Percentiles rank a stretch among this genome's conserved stretches.
These are phyloP conservation scores for Floccularia luteovirens DNA, from an alignment of 768 basidiomycete species.

Conservation along the genomic window DNA sequence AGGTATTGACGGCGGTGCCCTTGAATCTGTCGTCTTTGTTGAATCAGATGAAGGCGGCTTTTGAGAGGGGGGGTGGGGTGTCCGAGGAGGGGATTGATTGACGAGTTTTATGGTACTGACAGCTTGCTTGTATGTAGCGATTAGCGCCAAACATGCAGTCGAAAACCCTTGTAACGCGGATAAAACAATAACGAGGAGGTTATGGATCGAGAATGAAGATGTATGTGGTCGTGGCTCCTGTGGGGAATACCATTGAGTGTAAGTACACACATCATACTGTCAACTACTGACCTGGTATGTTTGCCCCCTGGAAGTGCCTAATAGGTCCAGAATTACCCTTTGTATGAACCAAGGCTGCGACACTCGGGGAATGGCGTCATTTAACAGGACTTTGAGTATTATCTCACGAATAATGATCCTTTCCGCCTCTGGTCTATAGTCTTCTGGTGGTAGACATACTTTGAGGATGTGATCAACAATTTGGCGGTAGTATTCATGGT, in stretches of 20 bases:
- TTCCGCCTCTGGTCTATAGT: conserved; percentile 73
- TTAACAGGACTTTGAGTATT: conserved; percentile 67
- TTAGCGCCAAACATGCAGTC: conserved; percentile 57
- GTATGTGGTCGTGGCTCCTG: no score
- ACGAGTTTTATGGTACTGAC: conserved; percentile 59
- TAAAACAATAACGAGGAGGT: conserved; percentile 60
- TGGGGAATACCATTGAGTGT: no score
- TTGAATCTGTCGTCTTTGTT: no score
- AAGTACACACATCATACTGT: no score
- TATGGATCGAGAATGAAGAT: conserved; percentile 26
- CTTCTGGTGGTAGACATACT: conserved; percentile 65
- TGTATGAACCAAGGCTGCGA: conserved; percentile 91
- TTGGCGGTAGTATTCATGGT: conserved; percentile 75
- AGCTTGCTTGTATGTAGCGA: conserved; percentile 61
- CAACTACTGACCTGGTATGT: no score
- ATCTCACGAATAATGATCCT: conserved; percentile 83
- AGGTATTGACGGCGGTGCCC: conserved; percentile 2
- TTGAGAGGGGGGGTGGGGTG: conserved; percentile 12
- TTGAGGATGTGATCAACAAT: conserved; percentile 71
- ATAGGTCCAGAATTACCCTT: conserved; percentile 52
- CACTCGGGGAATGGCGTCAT: conserved; percentile 59
- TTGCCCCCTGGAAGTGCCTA: no score
- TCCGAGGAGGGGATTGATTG: conserved; percentile 32
- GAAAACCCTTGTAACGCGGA: conserved; percentile 71
- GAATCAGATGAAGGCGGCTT: no score